Percentiles rank a stretch among this genome's conserved stretches.
phyloP scores from a whole-genome alignment of 1,284 basidiomycete species.

The Wallemia ichthyophaga region DNA sequence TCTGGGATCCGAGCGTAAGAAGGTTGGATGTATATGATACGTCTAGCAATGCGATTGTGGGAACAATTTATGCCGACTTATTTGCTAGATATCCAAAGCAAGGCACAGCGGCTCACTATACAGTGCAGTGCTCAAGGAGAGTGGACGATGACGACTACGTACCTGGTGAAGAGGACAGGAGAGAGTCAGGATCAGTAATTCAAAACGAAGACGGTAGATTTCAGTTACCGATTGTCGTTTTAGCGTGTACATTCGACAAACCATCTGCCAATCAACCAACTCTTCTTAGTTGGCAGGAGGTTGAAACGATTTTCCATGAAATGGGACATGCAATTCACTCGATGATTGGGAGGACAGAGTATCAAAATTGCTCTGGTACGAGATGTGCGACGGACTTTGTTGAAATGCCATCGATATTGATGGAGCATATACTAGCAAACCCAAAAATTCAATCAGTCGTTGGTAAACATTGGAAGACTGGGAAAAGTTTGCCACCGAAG shows the following conservation, averaged over 20 bases:
- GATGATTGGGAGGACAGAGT: conserved; percentile 91
- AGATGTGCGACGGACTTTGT: conserved; percentile 98
- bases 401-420: conserved; percentile 85
- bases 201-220: conserved; percentile 32
- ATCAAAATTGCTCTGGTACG: conserved; percentile 90
- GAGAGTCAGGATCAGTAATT: conserved; percentile 9
- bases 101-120: conserved; percentile 81
- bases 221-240: conserved; percentile 70
- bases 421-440: conserved; percentile 82
- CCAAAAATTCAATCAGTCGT: conserved; percentile 55
- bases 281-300: conserved; percentile 68
- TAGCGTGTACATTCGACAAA: conserved; percentile 60
- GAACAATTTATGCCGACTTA: conserved; percentile 81
- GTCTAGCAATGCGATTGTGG: conserved; percentile 41
- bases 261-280: conserved; percentile 37
- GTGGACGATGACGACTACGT: conserved; percentile 61
- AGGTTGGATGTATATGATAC: conserved; percentile 83
- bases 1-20: conserved; percentile 63
- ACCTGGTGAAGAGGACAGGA: not conserved
- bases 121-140: conserved; percentile 71
- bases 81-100: conserved; percentile 63
- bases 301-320: conserved; percentile 85
- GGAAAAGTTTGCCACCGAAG: conserved; percentile 37
- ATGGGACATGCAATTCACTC: conserved; percentile 99
- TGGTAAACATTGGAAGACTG: conserved; percentile 24